Percentiles rank a stretch among this genome's conserved stretches.
phyloP scores from a whole-genome alignment of 2,329 filamentous ascomycete genomes.

The Apiospora marii region DNA sequence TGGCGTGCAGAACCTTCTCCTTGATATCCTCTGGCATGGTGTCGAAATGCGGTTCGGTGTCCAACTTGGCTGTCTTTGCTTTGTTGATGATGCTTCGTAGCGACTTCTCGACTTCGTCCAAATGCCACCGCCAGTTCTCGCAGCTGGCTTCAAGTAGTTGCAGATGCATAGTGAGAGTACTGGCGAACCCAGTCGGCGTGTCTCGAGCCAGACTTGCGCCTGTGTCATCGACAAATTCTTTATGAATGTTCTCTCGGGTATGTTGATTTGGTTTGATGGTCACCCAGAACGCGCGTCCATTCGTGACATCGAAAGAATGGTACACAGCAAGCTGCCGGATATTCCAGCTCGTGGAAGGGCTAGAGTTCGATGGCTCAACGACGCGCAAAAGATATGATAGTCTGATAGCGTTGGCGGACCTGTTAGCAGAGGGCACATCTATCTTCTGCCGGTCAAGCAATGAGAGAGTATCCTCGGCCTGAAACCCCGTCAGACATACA shows the following conservation, averaged over 20 bases:
- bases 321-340: conserved; percentile 28
- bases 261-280: conserved; percentile 46
- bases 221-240: not conserved
- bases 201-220: not conserved
- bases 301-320: conserved; percentile 49
- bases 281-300: conserved; percentile 44
- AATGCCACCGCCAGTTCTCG: conserved; percentile 47
- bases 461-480: not conserved
- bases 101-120: not conserved
- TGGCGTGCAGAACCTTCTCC: no score
- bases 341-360: not conserved
- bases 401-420: not conserved
- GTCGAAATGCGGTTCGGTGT: not conserved
- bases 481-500: not conserved
- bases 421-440: not conserved
- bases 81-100: not conserved
- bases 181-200: conserved; percentile 28
- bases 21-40: no score
- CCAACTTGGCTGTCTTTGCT: not conserved
- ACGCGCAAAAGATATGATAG: not conserved
- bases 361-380: not conserved
- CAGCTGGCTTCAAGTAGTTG: conserved; percentile 45
- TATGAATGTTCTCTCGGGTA: not conserved
- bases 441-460: not conserved
- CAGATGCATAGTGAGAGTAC: conserved; percentile 43